Base-by-base conservation (phyloP, 805 yeast species). In the Saturnispora silvae region DNA sequence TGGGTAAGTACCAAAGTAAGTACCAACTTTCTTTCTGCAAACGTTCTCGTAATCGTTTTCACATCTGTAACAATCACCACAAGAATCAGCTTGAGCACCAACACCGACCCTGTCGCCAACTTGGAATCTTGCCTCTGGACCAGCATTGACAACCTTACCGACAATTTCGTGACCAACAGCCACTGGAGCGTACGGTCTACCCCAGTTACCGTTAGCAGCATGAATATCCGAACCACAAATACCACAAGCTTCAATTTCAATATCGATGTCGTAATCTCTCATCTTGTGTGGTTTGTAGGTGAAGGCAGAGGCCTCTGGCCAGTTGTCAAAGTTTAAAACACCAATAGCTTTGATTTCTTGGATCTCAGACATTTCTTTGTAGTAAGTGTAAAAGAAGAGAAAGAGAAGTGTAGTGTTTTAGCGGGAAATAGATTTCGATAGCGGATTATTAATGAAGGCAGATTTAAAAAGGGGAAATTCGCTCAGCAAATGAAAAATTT, bases 191-290 rank as follows among this genome's bases (percentile, higher is more conserved):
- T 38, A 41, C 2, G 23, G 27, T 17, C 27, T 23, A 23, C 48
- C 44, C 53, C 52, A 49, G 14, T n/a, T n/a, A 31, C 65, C 70
- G 11, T 50, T 46, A 19, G 61, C 56, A 29, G 65, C 57, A 52
- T 70, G 75, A 34, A 69, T 57, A 49, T 68, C 75, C 3, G 72
- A 63, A 3, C 73, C 72, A 48, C 75, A 70, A 27, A 70, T 52
- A 25, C 74, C 74, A 24, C 70, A 63, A 39, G 60, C 66, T 40
- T 59, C 60, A 30, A 68, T 68, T 42, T 66, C 62, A 28, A 70
- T 51, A 28, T 68, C 60, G 13, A 63, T 66, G 43, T 69, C 49
- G 0, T 37, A 16, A 5, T 41, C 37, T 26, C 47, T 38, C 24
- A 45, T 22, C 4, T 31, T 34, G 29, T 45, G 48, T 16, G 45